A percentile compares a stretch with the other conserved stretches of the same genome.
Conservation (phyloP, 2,329 filamentous ascomycete species). For the Cryphonectria carpinicola region DNA sequence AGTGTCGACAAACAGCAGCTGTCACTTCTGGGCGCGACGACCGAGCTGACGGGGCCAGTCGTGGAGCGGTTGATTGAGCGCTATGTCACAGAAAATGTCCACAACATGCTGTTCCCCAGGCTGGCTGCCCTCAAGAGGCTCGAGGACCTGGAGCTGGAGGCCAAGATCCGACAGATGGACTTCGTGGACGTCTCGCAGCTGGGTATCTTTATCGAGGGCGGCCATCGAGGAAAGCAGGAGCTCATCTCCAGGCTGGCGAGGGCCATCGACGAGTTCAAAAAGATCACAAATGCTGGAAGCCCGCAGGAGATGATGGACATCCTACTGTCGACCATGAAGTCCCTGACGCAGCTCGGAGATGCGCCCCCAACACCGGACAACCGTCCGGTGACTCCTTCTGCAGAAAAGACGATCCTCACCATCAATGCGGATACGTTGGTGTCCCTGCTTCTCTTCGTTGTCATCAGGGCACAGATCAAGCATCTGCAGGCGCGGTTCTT, state of each 20-base stretch:
- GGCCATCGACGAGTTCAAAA: slow-evolving; percentile 88
- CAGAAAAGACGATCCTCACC: slow-evolving; percentile 61
- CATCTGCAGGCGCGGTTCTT: slow-evolving; percentile 85
- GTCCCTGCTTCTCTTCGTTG: slow-evolving; percentile 85
- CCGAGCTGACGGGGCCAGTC: slow-evolving; percentile 86
- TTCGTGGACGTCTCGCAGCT: slow-evolving; percentile 94
- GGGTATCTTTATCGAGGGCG: slow-evolving; percentile 82
- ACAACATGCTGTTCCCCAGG: slow-evolving; percentile 84
- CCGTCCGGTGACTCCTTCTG: slow-evolving; percentile 39
- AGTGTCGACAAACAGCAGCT: slow-evolving; percentile 94
- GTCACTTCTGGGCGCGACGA: slow-evolving; percentile 87
- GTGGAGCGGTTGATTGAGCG: slow-evolving; percentile 95
- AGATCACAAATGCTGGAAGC: slow-evolving; percentile 75
- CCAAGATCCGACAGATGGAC: slow-evolving; percentile 90
- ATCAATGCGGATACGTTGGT: slow-evolving; percentile 90
- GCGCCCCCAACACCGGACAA: slow-evolving; percentile 42
- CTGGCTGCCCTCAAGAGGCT: slow-evolving; percentile 76
- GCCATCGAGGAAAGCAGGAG: slow-evolving; percentile 77
- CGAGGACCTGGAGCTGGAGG: slow-evolving; percentile 86
- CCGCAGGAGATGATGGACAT: slow-evolving; percentile 89
- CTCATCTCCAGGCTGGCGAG: slow-evolving; percentile 75
- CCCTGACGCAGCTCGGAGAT: slow-evolving; percentile 71
- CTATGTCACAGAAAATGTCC: slow-evolving; percentile 91
- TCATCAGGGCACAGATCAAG: slow-evolving; percentile 86
- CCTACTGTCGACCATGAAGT: slow-evolving; percentile 79